Evolutionary conservation across 1,139 yeast species (phyloP).

Genomic region (Candida sanyaensis): DNA sequence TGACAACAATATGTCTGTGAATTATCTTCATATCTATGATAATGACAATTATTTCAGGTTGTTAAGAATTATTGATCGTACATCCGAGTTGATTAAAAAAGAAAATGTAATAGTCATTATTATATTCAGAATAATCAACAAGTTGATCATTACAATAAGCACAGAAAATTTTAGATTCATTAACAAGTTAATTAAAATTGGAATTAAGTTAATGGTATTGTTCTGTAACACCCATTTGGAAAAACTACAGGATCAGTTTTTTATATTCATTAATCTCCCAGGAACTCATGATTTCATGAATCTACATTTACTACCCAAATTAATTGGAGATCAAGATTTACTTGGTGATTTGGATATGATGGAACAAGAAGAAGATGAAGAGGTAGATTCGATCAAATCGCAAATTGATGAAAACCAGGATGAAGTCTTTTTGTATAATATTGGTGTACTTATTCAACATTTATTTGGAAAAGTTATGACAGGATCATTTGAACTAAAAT

Average conservation of each 20-base stretch:
- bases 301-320: slow-evolving; percentile 12
- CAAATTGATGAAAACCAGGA: slow-evolving; percentile 8
- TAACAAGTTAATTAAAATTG: slow-evolving; percentile 31
- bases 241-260: slow-evolving; percentile 33
- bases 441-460: slow-evolving; percentile 25
- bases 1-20: slow-evolving; percentile 22
- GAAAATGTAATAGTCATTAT: slow-evolving; percentile 25
- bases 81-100: slow-evolving; percentile 19
- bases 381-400: slow-evolving; percentile 9
- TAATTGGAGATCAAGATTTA: slow-evolving; percentile 10
- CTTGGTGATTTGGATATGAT: slow-evolving; percentile 6
- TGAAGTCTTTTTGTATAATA: slow-evolving; percentile 18
- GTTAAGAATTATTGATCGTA: slow-evolving; percentile 22
- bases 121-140: slow-evolving; percentile 39
- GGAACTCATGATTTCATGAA: slow-evolving; percentile 19
- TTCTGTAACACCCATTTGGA: slow-evolving; percentile 33
- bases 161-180: slow-evolving; percentile 33
- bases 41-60: slow-evolving; percentile 23
- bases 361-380: slow-evolving; percentile 10
- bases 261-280: slow-evolving; percentile 37
- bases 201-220: slow-evolving; percentile 27
- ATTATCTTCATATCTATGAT: slow-evolving; percentile 20
- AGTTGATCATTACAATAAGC: slow-evolving; percentile 30
- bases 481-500: slow-evolving; percentile 19
- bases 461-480: slow-evolving; percentile 20